Evolutionary conservation across 2,329 filamentous ascomycete species (phyloP), one percentile per base, ranked within the genome.

Genomic region (Tolypocladium ophioglossoides): DNA sequence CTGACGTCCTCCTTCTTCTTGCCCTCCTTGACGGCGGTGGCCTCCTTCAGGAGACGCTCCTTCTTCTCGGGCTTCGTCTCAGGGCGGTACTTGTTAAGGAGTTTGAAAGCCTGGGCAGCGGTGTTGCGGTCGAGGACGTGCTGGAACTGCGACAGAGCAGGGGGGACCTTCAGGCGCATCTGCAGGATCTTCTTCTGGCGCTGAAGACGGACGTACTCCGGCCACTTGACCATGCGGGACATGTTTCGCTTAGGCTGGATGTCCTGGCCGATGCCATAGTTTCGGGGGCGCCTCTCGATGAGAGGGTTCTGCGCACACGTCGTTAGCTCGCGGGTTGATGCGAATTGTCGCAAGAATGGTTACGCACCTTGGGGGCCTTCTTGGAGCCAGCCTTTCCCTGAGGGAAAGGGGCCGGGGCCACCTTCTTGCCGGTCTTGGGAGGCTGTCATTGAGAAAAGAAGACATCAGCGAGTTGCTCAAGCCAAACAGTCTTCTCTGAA

Each of bases 401-500:
- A 73, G 91, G 89, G 85, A 95, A 96, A 75, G 94, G 94, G 79
- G 94, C 91, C 74, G 94, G 82, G 70, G 94, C 94, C 78, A 89
- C 86, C 84, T 96, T 97, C 89, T 96, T 97, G 83, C 91, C 91
- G 72, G 81, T 74, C 82, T 97, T 99, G 74, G 92, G 89, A 87
- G 94, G 90, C 94, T 97, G 82, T 97, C 91, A 97, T 97, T 94
- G 92, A 97, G 92, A 90, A 95, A 91, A 94, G 88, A 95, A 90
- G 86, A 89, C 79, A 90, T 95, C 88, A 96, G 91, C 87, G 77
- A 82, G 80, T 84, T 83, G 85, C 82, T 86, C 86, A 80, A 81
- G 85, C 84, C 77, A 76, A 78, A 77, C 78, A 80, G 80, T 88
- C 86, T 90, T 88, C 85, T 86, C 84, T 87, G 77, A 87, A 87